Evolutionary conservation across 495 filamentous ascomycete genomes (phyloP), one percentile per base, ranked within the genome.

Genomic region (Penicillium pulvis): DNA sequence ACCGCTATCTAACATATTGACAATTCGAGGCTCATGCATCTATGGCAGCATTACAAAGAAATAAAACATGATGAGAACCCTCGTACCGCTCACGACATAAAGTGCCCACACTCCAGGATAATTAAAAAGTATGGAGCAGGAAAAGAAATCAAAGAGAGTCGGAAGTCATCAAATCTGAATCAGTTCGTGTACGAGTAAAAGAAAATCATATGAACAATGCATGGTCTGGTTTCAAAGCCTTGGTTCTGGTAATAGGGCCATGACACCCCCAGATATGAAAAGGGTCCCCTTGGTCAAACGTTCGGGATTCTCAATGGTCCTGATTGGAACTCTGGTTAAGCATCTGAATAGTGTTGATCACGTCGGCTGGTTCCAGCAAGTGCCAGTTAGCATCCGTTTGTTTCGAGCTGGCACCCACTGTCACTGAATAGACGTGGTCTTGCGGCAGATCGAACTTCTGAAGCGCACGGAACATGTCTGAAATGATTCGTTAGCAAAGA

Each of bases 331-430:
- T 70, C 45, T 74, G 82, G 62, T 83, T 84, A 6, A 97, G 83
- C 51, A 92, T 78, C 14, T 87, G 86, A 24, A 93, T 80, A 26
- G 87, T 85, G 55, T 88, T 85, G 48, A 98, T 86, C 41, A 98
- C 91, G 71, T 97, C 92, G 53, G 85, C 78, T 0, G 93, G 90
- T 68, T 97, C 92, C 11, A 93, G 77, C 4, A 98, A 77, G 65
- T 96, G 91, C 86, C 90, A 97, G 50, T 83, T 83, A 11, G 93
- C 93, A 26, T 90, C 77, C 2, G 93, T 98, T 61, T 89, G 84
- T 76, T 96, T 97, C 30, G 86, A 90, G 60, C 85, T 90, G 5
- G 91, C 87, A 19, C 93, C 93, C 23, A 98, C 89, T 4, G 91
- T 94, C 26, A 94, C 90, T 14, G 90, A 87, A 73, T 94, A 97